Conservation (phyloP, 805 yeast genomes). For the Blastobotrys attinorum region DNA sequence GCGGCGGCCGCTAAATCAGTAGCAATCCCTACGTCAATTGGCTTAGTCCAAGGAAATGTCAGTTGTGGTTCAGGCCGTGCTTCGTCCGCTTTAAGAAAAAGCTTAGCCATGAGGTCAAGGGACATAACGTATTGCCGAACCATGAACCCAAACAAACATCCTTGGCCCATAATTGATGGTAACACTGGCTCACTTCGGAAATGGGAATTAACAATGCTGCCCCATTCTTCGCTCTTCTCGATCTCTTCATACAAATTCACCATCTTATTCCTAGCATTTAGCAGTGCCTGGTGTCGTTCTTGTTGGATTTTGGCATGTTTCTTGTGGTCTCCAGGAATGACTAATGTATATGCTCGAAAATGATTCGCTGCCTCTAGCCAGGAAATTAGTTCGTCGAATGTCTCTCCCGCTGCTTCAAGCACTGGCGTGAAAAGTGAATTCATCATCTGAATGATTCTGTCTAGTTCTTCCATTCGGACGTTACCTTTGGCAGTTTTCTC, state of each 20-base stretch:
- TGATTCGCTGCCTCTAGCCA: conserved; percentile 23
- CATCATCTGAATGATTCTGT: conserved; percentile 6
- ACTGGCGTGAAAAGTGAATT: not conserved
- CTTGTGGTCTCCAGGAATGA: conserved; percentile 3
- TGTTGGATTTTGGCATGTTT: conserved; percentile 6
- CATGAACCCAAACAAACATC: conserved; percentile 15
- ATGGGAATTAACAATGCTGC: not conserved
- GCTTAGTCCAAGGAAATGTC: conserved; percentile 13
- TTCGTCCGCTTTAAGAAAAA: conserved; percentile 11
- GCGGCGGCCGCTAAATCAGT: not conserved
- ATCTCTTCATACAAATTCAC: conserved; percentile 1
- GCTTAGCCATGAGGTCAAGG: conserved; percentile 5
- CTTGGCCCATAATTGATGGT: conserved; percentile 12
- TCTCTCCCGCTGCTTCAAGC: conserved; percentile 11
- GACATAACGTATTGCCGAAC: conserved; percentile 7
- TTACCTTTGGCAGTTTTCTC: not conserved
- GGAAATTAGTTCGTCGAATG: conserved; percentile 7
- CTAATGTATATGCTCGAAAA: conserved; percentile 12
- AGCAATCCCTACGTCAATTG: not conserved
- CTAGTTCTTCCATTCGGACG: conserved; percentile 7
- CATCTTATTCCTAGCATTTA: conserved; percentile 5
- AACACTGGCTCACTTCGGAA: conserved; percentile 1
- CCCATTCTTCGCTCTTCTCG: conserved; percentile 5
- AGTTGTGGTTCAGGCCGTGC: conserved; percentile 14
- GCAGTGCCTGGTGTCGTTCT: conserved; percentile 7